Evolutionary conservation across 139 green algal genomes (phyloP), one percentile per base, ranked within the genome.

Genomic region (Haematococcus lacustris): DNA sequence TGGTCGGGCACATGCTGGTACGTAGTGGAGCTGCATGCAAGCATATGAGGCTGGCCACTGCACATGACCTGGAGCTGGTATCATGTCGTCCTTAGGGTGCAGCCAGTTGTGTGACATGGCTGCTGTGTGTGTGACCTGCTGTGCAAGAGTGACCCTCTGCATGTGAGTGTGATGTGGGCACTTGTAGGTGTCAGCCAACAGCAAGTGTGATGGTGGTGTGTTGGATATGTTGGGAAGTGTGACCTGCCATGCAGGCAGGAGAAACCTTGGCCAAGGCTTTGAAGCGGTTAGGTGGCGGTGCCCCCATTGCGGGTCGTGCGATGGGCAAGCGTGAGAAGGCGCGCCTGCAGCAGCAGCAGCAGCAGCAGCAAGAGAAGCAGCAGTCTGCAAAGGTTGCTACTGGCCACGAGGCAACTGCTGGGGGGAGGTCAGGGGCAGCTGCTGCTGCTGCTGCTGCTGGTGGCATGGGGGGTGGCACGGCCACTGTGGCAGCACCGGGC

Each of bases 191-290:
- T n/a, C n/a, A n/a, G n/a, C n/a, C n/a, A n/a, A n/a, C n/a, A n/a
- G n/a, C n/a, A n/a, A n/a, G n/a, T n/a, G n/a, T n/a, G n/a, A n/a
- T n/a, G n/a, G n/a, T n/a, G n/a, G n/a, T n/a, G n/a, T n/a, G n/a
- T n/a, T n/a, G n/a, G n/a, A n/a, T n/a, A n/a, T n/a, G n/a, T n/a
- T n/a, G n/a, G n/a, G n/a, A n/a, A n/a, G n/a, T n/a, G n/a, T n/a
- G n/a, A n/a, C n/a, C 21, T n/a, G 17, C 47, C 25, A 59, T 94
- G 79, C 75, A 80, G 72, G 75, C 83, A 1, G 79, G 81, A 21
- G 90, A 95, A 73, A 87, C 71, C 0, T 83, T 94, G 32, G 75
- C 84, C 0, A 53, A 71, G 26, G 89, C 70, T 1, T 74, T 95
- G 21, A 87, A 87, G 72, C 82, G 90, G 1, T 68, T 95, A n/a